Base-by-base conservation (phyloP, 192 early-diverging fungal genomes). In the Backusella westeae region DNA sequence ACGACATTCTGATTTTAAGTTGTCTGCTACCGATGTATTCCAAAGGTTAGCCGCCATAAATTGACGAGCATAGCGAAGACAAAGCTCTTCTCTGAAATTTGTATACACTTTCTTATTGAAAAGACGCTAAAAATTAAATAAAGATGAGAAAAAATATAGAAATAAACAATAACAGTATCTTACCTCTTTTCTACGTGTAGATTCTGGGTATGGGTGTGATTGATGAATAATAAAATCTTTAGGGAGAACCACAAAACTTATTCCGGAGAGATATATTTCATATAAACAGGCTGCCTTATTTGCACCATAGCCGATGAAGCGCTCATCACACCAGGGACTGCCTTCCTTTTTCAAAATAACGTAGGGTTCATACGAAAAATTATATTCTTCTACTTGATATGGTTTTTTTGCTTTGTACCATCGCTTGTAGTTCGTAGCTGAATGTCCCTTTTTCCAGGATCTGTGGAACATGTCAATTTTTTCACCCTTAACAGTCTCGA, bases 331-430 rank as follows among this genome's bases (percentile, higher is more conserved):
- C 84, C 86, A 87, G 0, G 86, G 76, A 10, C 82, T 78, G 0
- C 77, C 83, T 42, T 89, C 76, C 42, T 84, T 83, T 23, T 77
- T 83, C 34, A 85, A 70, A 44, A 89, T 81, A 19, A 84, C 79
- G 74, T 89, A 89, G 26, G 88, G 88, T 67, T 89, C 88, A 77
- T 88, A 89, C 19, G 81, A 81, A 76, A 67, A 81, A 44, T 83
- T 81, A 81, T 89, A 88, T 5, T 76, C 53, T 1, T 80, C 84
- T 39, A 89, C 88, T 68, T 83, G 70, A 69, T 89, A 89, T 17
- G 82, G 79, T n/a, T 85, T 78, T n/a, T 44, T 1, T 0, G 87
- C n/a, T 21, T 59, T 10, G 59, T 84, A 82, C 83, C 81, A 89
- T 26, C 69, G 56, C 6, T 76, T 46, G 71, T 89, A 89, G 72